Percentiles rank a stretch among this genome's conserved stretches.
phyloP scores from a whole-genome alignment of 495 filamentous ascomycete species.

The Penicillium cinerascens region DNA sequence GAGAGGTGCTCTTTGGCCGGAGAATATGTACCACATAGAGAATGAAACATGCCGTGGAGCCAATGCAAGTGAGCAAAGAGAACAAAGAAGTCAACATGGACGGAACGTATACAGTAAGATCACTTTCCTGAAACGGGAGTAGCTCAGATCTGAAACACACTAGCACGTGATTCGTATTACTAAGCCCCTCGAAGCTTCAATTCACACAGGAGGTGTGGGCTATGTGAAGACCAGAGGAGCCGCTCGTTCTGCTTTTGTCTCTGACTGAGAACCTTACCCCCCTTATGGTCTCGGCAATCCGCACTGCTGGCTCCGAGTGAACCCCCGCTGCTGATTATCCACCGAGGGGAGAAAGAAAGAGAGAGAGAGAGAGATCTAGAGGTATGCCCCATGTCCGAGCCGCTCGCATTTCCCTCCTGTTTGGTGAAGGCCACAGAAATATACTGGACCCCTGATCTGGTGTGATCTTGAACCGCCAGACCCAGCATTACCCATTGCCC shows the following conservation, averaged over 20 bases:
- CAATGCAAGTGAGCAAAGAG: neutral
- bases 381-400: slow-evolving; percentile 15
- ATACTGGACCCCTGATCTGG: neutral
- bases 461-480: neutral
- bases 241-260: neutral
- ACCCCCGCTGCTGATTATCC: slow-evolving; percentile 10
- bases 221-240: neutral
- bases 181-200: slow-evolving; percentile 24
- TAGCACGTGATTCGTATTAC: slow-evolving; percentile 21
- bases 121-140: slow-evolving; percentile 13
- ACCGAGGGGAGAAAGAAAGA: neutral
- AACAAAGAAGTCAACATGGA: neutral
- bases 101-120: neutral
- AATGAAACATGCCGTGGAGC: neutral
- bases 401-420: slow-evolving; percentile 2
- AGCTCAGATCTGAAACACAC: slow-evolving; percentile 35
- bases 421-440: slow-evolving; percentile 4
- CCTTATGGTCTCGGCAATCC: neutral
- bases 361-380: slow-evolving; percentile 1
- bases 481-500: neutral
- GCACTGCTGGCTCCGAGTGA: neutral
- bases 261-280: neutral
- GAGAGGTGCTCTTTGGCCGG: too few relatives aligned
- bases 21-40: neutral
- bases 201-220: slow-evolving; percentile 9